Conservation (phyloP, 768 basidiomycete species). For the Tulasnella calospora region DNA sequence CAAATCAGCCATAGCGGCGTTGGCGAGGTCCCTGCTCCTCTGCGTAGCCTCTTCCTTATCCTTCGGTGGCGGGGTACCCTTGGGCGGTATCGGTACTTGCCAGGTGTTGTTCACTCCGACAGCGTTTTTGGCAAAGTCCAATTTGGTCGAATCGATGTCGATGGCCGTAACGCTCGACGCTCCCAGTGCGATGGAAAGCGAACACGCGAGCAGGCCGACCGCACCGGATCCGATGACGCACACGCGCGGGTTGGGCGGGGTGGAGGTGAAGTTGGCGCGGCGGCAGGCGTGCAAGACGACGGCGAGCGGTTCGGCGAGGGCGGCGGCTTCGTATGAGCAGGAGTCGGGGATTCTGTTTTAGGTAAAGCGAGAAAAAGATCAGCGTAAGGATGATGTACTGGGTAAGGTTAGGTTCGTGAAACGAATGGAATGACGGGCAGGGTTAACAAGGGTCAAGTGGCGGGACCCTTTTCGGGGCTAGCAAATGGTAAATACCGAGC, state of each 20-base stretch:
- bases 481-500: background rate
- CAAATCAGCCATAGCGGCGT: slow-evolving; percentile 52
- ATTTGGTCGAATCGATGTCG: slow-evolving; percentile 79
- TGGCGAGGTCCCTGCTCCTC: slow-evolving; percentile 55
- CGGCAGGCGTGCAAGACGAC: slow-evolving; percentile 68
- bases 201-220: slow-evolving; percentile 85
- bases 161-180: slow-evolving; percentile 67
- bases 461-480: background rate
- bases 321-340: slow-evolving; percentile 72
- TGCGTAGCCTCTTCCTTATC: slow-evolving; percentile 50
- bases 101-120: slow-evolving; percentile 21
- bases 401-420: background rate
- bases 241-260: slow-evolving; percentile 40
- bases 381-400: background rate
- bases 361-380: background rate
- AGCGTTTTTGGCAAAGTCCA: slow-evolving; percentile 64
- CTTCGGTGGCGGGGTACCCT: slow-evolving; percentile 35
- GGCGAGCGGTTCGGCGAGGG: slow-evolving; percentile 90
- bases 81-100: slow-evolving; percentile 44
- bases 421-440: slow-evolving; percentile 20
- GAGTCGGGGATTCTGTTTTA: slow-evolving; percentile 61
- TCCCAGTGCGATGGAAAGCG: slow-evolving; percentile 57
- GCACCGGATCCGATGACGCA: slow-evolving; percentile 91
- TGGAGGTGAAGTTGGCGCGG: slow-evolving; percentile 39
- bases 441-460: slow-evolving; percentile 1